Evolutionary conservation across 768 basidiomycete genomes (phyloP).

Genomic region (Tylopilus balloui): DNA sequence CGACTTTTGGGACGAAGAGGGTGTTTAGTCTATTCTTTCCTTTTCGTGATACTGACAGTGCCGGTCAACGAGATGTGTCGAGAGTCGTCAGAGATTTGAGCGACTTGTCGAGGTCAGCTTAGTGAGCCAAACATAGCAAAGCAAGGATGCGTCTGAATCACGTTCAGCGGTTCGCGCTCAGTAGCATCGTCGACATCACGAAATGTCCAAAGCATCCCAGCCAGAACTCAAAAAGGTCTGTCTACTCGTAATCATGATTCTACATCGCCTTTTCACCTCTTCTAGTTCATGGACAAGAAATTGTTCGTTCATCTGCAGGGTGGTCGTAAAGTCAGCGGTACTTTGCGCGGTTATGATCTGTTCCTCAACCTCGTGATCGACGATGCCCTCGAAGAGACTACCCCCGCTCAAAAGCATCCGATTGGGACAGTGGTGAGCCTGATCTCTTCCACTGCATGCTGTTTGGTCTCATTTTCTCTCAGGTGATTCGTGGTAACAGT

Average conservation of each 20-base stretch:
- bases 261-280: not conserved
- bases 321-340: constrained; percentile 93
- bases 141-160: constrained; percentile 18
- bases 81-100: too few species aligned
- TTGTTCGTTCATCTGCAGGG: constrained; percentile 92
- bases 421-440: constrained; percentile 86
- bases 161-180: not conserved
- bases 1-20: not conserved
- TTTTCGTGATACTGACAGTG: too few species aligned
- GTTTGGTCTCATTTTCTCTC: constrained; percentile 11
- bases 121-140: constrained; percentile 31
- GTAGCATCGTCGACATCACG: constrained; percentile 13
- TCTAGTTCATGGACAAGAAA: constrained; percentile 98
- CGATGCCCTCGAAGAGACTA: constrained; percentile 88
- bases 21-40: too few species aligned
- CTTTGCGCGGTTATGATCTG: constrained; percentile 94
- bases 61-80: not conserved
- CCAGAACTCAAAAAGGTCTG: constrained; percentile 98
- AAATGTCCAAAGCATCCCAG: constrained; percentile 92
- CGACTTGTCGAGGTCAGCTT: not conserved
- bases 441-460: not conserved
- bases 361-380: constrained; percentile 98
- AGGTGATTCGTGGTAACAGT: constrained; percentile 97
- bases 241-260: constrained; percentile 1
- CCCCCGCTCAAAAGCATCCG: constrained; percentile 82